Evolutionary conservation across 1,284 basidiomycete genomes (phyloP), one percentile per base, ranked within the genome.

Genomic region (Puccinia brachypodii): DNA sequence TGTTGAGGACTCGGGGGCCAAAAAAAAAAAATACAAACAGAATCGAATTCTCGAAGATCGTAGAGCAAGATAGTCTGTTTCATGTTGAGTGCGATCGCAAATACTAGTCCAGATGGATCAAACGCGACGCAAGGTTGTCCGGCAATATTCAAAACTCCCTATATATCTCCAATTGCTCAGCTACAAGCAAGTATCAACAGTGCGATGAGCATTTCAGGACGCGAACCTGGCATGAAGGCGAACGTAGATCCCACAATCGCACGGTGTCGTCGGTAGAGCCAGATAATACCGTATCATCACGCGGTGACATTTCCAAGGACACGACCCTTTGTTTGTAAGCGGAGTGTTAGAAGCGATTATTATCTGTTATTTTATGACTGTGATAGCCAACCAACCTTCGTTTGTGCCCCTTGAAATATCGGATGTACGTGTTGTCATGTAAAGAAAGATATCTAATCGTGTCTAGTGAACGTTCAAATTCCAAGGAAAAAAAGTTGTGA

Each of bases 391-490:
- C 88, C 80, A 31, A 89, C 89, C 85, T 90, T 71, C 90, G 92
- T 84, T 92, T 95, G 88, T 99, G 97, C 0, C 97, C 97, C 84
- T 92, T 92, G 88, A 96, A 98, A 88, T 99, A 99, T 84, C 93
- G 91, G 42, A 98, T 88, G 86, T 96, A 99, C 86, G 92, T 94
- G 89, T 98, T 98, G 89, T 97, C 94, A 87, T 98, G 94, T 82
- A 98, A 87, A 1, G 94, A 95, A 85, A 97, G 94, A 87, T 98
- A 98, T 33, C 97, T 92, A 83, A 99, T 91, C 0, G 94, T 94
- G 85, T 98, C 86, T 86, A 78, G 1, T 28, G 58, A 22, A 22
- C 9, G 22, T 50, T 11, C 22, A 1, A 71, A 14, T 13, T 8
- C 42, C 4, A 50, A 71, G 36, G 68, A 31, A 28, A 44, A 36